These are phyloP conservation scores for Debaryomyces psychrophilus DNA, from an alignment of 1,139 yeast species.

Conservation along the genomic window DNA sequence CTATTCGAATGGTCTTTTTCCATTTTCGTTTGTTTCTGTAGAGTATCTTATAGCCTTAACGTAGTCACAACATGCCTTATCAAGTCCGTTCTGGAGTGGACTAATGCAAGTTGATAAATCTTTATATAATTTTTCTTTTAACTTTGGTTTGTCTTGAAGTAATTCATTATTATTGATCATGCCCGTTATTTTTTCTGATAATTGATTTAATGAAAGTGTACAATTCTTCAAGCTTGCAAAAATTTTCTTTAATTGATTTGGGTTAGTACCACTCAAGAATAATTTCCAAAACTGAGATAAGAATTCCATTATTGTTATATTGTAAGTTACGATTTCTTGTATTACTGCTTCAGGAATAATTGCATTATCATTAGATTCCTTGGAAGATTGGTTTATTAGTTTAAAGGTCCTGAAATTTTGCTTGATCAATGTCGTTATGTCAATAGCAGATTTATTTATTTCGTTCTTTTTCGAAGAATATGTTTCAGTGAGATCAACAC, in stretches of 20 bases:
- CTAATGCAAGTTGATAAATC: constrained; percentile 37
- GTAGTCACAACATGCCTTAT: constrained; percentile 37
- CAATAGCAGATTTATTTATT: constrained; percentile 52
- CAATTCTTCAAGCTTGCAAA: constrained; percentile 41
- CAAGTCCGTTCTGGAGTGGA: constrained; percentile 34
- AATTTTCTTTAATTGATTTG: constrained; percentile 42
- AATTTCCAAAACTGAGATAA: constrained; percentile 50
- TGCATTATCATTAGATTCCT: constrained; percentile 18
- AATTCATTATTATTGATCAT: constrained; percentile 12
- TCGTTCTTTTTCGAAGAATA: constrained; percentile 35
- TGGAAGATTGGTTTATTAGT: constrained; percentile 16
- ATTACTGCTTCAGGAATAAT: constrained; percentile 31
- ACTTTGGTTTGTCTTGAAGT: constrained; percentile 31
- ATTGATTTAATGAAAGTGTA: constrained; percentile 26
- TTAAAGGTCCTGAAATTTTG: constrained; percentile 50
- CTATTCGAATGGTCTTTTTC: constrained; percentile 7
- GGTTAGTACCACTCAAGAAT: constrained; percentile 41
- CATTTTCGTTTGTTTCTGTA: constrained; percentile 6
- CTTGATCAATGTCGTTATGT: constrained; percentile 54
- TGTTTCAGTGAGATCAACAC: constrained; percentile 48
- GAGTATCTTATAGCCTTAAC: constrained; percentile 29
- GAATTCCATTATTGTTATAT: constrained; percentile 46
- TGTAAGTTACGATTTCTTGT: constrained; percentile 43
- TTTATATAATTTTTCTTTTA: constrained; percentile 35
- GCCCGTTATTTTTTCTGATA: constrained; percentile 23